These are phyloP conservation scores for Tetrastigma voinierianum DNA, from an alignment of 164 flowering plant genomes.

Conservation along the genomic window DNA sequence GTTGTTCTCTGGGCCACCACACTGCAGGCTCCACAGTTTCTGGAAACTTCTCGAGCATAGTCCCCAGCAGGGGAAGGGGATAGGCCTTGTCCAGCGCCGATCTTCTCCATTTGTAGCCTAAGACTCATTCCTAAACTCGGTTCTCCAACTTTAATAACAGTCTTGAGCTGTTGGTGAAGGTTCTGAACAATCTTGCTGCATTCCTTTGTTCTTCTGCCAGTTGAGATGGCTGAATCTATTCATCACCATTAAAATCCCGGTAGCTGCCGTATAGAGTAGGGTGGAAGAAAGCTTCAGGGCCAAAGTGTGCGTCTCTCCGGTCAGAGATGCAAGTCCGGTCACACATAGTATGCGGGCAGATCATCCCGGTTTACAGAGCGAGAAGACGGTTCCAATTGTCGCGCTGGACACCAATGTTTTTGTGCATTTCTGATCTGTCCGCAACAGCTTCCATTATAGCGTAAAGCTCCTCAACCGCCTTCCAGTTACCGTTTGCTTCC, in stretches of 20 bases:
- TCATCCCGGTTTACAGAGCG: conserved; percentile 5
- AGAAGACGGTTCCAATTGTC: conserved; percentile 15
- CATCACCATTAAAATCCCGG: conserved; percentile 15
- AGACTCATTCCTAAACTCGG: conserved; percentile 3
- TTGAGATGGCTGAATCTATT: conserved; percentile 22
- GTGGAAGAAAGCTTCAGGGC: conserved; percentile 11
- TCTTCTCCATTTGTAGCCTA: conserved; percentile 3
- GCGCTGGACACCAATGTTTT: background rate
- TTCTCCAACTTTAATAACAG: background rate
- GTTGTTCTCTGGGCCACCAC: conserved; percentile 10
- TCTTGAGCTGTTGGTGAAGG: conserved; percentile 4
- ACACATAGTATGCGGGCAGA: conserved; percentile 5
- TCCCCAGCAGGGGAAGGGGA: conserved; percentile 18
- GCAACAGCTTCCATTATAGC: conserved; percentile 2
- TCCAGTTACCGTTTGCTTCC: background rate
- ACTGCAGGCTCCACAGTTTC: conserved; percentile 6
- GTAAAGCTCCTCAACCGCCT: background rate
- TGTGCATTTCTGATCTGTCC: conserved; percentile 5
- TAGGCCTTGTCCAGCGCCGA: conserved; percentile 18
- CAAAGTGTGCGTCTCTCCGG: background rate
- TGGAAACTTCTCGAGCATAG: conserved; percentile 18
- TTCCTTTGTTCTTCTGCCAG: conserved; percentile 21
- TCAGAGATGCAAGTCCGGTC: conserved; percentile 4
- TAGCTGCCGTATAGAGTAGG: conserved; percentile 7
- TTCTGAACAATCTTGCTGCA: conserved; percentile 14